Evolutionary conservation across 169 alveolate genomes (phyloP).

Genomic region (Cryptosporidium viatorum): DNA sequence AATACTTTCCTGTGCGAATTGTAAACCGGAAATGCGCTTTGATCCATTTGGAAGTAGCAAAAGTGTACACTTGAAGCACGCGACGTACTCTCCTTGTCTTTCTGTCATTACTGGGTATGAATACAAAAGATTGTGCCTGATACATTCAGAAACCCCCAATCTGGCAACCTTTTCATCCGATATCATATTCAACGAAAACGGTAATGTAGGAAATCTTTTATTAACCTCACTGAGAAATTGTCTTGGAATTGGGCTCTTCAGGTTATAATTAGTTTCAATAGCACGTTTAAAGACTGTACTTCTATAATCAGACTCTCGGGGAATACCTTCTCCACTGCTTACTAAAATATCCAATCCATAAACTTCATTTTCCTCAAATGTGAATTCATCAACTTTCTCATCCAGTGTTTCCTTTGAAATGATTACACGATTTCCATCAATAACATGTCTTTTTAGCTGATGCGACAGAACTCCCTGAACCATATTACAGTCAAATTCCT

Average conservation of each 20-base stretch:
- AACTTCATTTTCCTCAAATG: slow-evolving; percentile 93
- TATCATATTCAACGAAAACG: slow-evolving; percentile 82
- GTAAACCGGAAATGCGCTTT: slow-evolving; percentile 83
- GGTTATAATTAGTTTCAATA: slow-evolving; percentile 92
- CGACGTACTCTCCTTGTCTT: slow-evolving; percentile 91
- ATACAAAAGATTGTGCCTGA: slow-evolving; percentile 93
- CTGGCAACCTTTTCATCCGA: slow-evolving; percentile 85
- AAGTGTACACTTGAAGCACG: slow-evolving; percentile 93
- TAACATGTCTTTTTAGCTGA: slow-evolving; percentile 92
- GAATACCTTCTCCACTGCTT: slow-evolving; percentile 94
- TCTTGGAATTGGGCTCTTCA: slow-evolving; percentile 94
- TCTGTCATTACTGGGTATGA: slow-evolving; percentile 93
- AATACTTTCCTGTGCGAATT: slow-evolving; percentile 26
- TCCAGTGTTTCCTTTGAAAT: slow-evolving; percentile 89
- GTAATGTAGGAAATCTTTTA: slow-evolving; percentile 86
- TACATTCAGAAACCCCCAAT: slow-evolving; percentile 96
- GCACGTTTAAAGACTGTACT: slow-evolving; percentile 94
- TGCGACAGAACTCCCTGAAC: slow-evolving; percentile 93
- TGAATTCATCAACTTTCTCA: slow-evolving; percentile 93
- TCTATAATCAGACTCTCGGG: slow-evolving; percentile 91
- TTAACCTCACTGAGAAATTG: slow-evolving; percentile 93
- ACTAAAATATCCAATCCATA: slow-evolving; percentile 93
- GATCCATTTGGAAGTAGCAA: slow-evolving; percentile 90
- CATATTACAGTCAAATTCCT: slow-evolving; percentile 89
- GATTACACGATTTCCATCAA: slow-evolving; percentile 92